Evolutionary conservation across 345 rosid species (phyloP).

Genomic region (Ricinus communis): DNA sequence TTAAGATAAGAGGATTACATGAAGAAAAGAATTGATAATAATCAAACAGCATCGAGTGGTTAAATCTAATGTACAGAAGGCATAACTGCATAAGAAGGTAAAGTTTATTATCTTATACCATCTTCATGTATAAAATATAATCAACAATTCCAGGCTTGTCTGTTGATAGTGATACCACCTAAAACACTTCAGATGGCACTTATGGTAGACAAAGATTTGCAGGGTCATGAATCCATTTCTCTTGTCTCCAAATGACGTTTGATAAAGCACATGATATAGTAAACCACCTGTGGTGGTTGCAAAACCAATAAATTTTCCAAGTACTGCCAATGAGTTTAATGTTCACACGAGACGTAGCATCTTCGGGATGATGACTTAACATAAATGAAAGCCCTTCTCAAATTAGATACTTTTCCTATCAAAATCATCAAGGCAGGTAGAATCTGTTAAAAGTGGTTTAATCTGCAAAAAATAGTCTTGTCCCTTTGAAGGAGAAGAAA

Average conservation of each 20-base stretch:
- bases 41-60: not conserved
- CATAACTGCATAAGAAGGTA: not conserved
- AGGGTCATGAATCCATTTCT: not conserved
- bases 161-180: not conserved
- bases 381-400: too few relatives aligned
- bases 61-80: too few relatives aligned
- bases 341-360: not conserved
- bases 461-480: not conserved
- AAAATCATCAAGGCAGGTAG: not conserved
- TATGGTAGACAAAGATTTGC: not conserved
- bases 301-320: not conserved
- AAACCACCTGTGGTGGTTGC: not conserved
- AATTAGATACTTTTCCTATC: too few relatives aligned
- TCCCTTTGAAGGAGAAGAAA: not conserved
- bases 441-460: not conserved
- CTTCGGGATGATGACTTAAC: not conserved
- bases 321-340: not conserved
- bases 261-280: not conserved
- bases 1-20: not conserved
- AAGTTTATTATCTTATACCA: too few relatives aligned
- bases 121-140: too few relatives aligned
- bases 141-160: not conserved
- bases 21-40: not conserved
- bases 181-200: not conserved
- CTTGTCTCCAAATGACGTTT: not conserved